These are phyloP conservation scores for Cystobasidium sp. DNA, from an alignment of 1,284 basidiomycete genomes.

Conservation along the genomic window DNA sequence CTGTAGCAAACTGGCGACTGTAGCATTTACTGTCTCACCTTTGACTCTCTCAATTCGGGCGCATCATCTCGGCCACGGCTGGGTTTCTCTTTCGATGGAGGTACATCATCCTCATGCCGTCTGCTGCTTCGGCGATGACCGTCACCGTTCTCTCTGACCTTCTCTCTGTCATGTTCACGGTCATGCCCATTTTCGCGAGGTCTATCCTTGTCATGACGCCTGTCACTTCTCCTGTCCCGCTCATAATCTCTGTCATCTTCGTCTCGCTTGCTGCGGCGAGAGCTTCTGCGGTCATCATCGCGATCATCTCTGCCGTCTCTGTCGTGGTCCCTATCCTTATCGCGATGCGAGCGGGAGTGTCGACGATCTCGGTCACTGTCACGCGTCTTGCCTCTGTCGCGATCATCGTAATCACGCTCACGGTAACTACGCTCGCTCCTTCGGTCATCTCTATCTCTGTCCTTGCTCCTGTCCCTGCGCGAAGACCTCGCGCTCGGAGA, in stretches of 20 bases:
- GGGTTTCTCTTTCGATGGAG: slow-evolving; percentile 1
- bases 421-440: slow-evolving; percentile 41
- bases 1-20: background rate
- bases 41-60: slow-evolving; percentile 22
- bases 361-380: slow-evolving; percentile 26
- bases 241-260: slow-evolving; percentile 47
- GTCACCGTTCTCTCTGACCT: slow-evolving; percentile 51
- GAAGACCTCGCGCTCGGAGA: slow-evolving; percentile 2
- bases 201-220: slow-evolving; percentile 6
- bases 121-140: slow-evolving; percentile 42
- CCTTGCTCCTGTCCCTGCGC: slow-evolving; percentile 13
- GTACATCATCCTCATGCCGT: slow-evolving; percentile 5
- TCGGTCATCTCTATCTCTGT: slow-evolving; percentile 16
- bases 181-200: background rate
- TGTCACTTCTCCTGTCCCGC: slow-evolving; percentile 12
- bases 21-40: slow-evolving; percentile 21
- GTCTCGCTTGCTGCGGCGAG: slow-evolving; percentile 38
- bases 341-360: slow-evolving; percentile 10
- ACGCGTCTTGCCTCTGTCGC: slow-evolving; percentile 29
- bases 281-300: slow-evolving; percentile 19
- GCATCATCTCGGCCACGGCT: slow-evolving; percentile 9
- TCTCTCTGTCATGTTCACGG: slow-evolving; percentile 36
- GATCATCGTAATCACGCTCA: slow-evolving; percentile 43
- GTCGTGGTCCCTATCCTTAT: slow-evolving; percentile 25
- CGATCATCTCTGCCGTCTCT: slow-evolving; percentile 8